phyloP scores from a whole-genome alignment of 2,329 filamentous ascomycete species.

The Aspergillus hortae region DNA sequence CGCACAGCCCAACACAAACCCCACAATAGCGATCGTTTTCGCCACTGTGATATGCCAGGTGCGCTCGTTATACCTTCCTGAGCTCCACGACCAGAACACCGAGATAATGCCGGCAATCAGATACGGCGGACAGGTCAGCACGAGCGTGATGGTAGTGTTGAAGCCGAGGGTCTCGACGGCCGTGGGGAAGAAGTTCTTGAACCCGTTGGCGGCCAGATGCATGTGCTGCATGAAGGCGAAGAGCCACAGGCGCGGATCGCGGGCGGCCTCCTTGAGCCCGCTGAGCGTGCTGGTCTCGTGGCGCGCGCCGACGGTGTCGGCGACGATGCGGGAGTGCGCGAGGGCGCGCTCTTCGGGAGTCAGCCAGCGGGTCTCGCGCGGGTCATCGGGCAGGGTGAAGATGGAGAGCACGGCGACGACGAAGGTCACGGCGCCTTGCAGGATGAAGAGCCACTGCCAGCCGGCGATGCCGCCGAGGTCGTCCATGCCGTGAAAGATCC shows the following conservation, averaged over 20 bases:
- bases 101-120: slow-evolving; percentile 47
- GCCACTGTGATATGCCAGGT: slow-evolving; percentile 31
- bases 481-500: slow-evolving; percentile 58
- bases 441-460: slow-evolving; percentile 44
- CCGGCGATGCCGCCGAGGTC: slow-evolving; percentile 52
- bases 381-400: slow-evolving; percentile 42
- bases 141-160: slow-evolving; percentile 45
- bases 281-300: slow-evolving; percentile 38
- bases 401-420: slow-evolving; percentile 39
- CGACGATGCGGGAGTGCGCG: slow-evolving; percentile 42
- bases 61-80: slow-evolving; percentile 40
- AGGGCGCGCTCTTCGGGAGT: slow-evolving; percentile 33
- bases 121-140: slow-evolving; percentile 48
- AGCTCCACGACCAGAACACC: slow-evolving; percentile 50
- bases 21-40: slow-evolving; percentile 25
- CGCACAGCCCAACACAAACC: slow-evolving; percentile 27
- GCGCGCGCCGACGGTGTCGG: slow-evolving; percentile 44
- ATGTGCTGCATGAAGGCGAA: slow-evolving; percentile 47
- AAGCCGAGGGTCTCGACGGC: slow-evolving; percentile 47
- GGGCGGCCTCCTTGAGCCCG: slow-evolving; percentile 34
- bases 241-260: slow-evolving; percentile 37
- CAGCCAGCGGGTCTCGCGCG: slow-evolving; percentile 34
- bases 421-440: slow-evolving; percentile 52
- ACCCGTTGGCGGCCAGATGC: slow-evolving; percentile 43
- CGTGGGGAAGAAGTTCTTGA: slow-evolving; percentile 46